These are phyloP conservation scores for Leccinum arenicola DNA, from an alignment of 768 basidiomycete species.

Conservation along the genomic window DNA sequence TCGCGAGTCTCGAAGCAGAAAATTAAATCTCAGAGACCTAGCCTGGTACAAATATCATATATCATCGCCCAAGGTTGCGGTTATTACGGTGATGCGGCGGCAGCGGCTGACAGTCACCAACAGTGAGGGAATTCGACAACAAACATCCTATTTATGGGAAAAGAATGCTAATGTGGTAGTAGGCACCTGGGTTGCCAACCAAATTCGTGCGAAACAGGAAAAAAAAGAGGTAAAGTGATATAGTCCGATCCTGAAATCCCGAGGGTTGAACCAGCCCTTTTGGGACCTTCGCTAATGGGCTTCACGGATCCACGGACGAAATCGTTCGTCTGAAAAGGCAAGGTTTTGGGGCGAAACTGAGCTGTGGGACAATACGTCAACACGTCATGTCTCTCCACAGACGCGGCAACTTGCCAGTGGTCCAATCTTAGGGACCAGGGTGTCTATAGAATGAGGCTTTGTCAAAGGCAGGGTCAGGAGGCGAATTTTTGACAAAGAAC, in stretches of 20 bases:
- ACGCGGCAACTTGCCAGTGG: conserved; percentile 14
- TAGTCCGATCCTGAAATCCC: conserved; percentile 15
- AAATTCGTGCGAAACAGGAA: conserved; percentile 13
- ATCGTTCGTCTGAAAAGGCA: conserved; percentile 7
- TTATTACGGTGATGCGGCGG: conserved; percentile 16
- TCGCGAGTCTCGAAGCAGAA: conserved; percentile 8
- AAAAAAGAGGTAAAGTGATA: conserved; percentile 7
- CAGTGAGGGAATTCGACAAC: conserved; percentile 15
- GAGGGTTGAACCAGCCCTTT: conserved; percentile 1
- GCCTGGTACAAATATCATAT: neutral
- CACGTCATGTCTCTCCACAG: conserved; percentile 26
- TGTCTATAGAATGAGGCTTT: conserved; percentile 1
- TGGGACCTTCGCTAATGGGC: conserved; percentile 12
- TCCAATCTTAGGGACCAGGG: conserved; percentile 7
- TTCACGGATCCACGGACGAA: conserved; percentile 11
- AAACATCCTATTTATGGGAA: conserved; percentile 16
- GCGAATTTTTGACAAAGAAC: conserved; percentile 3
- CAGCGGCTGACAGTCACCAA: conserved; percentile 12
- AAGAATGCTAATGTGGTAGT: conserved; percentile 12
- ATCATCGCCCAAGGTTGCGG: conserved; percentile 6
- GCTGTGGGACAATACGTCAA: conserved; percentile 15
- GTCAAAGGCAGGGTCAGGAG: conserved; percentile 16
- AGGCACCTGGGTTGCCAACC: conserved; percentile 11
- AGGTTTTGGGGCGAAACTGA: conserved; percentile 11
- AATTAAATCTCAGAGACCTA: conserved; percentile 18